phyloP scores from a whole-genome alignment of 352 stramenopile species.

The Aphanomyces stellatus region DNA sequence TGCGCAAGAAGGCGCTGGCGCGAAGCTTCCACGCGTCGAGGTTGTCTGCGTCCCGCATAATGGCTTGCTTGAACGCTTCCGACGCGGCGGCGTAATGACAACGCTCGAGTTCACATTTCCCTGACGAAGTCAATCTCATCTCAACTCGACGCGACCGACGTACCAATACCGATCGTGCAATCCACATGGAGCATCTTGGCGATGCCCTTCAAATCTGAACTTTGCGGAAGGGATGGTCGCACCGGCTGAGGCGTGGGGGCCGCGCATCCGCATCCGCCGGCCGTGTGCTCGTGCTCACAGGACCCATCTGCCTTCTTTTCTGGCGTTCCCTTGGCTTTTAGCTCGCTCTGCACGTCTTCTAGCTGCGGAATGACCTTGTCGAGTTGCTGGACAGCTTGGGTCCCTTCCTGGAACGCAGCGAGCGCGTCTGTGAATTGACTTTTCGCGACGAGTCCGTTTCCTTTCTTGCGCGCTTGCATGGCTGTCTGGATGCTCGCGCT shows the following conservation, averaged over 20 bases:
- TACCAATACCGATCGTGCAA: slow-evolving; percentile 4
- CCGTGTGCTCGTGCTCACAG: too few species aligned
- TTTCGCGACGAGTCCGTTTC: not conserved
- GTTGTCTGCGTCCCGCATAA: slow-evolving; percentile 14
- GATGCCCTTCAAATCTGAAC: slow-evolving; percentile 16
- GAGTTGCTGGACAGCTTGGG: not conserved
- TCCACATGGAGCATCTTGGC: slow-evolving; percentile 15
- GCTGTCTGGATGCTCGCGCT: slow-evolving; percentile 12
- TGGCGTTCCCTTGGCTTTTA: too few species aligned
- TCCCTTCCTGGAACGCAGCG: not conserved
- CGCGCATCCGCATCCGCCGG: too few species aligned
- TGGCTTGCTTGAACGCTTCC: slow-evolving; percentile 2
- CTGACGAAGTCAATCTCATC: too few species aligned
- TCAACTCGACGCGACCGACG: too few species aligned
- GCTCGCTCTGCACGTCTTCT: not conserved
- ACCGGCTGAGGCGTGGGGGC: too few species aligned
- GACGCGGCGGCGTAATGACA: slow-evolving; percentile 13
- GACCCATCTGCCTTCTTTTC: too few species aligned
- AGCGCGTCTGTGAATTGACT: not conserved
- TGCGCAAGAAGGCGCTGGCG: not conserved
- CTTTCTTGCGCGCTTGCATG: not conserved
- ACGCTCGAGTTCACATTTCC: slow-evolving; percentile 15
- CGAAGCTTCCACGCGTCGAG: slow-evolving; percentile 11
- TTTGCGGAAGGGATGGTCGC: slow-evolving; percentile 9
- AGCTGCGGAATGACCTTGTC: slow-evolving; percentile 10